phyloP scores from a whole-genome alignment of 2,329 filamentous ascomycete genomes.

The Colletotrichum coccodes region DNA sequence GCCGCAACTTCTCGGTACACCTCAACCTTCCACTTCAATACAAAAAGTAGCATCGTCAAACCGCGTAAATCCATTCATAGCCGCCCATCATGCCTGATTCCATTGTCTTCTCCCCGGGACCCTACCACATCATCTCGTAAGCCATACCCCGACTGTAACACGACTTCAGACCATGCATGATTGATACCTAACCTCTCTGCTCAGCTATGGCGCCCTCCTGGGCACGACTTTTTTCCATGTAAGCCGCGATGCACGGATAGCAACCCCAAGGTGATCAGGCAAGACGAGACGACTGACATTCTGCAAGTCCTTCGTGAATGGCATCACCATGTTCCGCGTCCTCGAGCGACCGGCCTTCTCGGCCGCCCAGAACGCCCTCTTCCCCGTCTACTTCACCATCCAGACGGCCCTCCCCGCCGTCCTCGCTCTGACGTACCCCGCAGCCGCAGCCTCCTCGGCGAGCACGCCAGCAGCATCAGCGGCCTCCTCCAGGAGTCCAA shows the following conservation, averaged over 20 bases:
- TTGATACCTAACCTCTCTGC: conserved; percentile 22
- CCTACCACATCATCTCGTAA: conserved; percentile 82
- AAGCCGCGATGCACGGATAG: conserved; percentile 28
- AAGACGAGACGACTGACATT: neutral
- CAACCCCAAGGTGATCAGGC: too few species aligned
- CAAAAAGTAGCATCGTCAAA: neutral
- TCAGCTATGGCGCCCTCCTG: conserved; percentile 86
- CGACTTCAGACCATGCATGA: neutral
- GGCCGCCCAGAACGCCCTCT: conserved; percentile 80
- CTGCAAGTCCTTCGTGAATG: conserved; percentile 76
- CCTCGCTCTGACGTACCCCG: conserved; percentile 83
- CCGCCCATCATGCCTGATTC: conserved; percentile 56
- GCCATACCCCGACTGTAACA: conserved; percentile 30
- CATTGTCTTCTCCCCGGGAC: conserved; percentile 70
- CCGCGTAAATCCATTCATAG: neutral
- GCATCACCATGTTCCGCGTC: conserved; percentile 79
- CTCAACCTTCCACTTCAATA: neutral
- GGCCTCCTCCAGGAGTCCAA: conserved; percentile 71
- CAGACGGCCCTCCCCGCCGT: conserved; percentile 80
- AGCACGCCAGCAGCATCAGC: conserved; percentile 54
- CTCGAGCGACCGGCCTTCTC: conserved; percentile 86
- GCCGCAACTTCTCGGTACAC: neutral
- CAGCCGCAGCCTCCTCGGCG: conserved; percentile 56
- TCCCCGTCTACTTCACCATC: conserved; percentile 89
- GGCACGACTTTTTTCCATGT: conserved; percentile 90